These are phyloP conservation scores for Hydnomerulius pinastri DNA, from an alignment of 768 basidiomycete genomes.

Conservation along the genomic window DNA sequence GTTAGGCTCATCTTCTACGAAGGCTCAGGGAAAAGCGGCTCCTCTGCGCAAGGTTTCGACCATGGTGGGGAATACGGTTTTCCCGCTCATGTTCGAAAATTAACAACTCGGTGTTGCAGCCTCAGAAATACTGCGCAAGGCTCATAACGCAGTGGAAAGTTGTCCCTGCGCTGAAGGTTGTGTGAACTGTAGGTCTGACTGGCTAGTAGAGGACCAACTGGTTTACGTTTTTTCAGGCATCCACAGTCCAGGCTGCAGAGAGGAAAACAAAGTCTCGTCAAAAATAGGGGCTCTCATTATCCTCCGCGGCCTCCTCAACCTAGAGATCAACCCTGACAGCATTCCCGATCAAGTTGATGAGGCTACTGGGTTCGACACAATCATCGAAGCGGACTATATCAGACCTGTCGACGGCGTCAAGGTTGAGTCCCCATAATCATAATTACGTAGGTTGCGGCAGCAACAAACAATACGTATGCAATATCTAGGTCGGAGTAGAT, in stretches of 20 bases:
- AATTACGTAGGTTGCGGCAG: neutral
- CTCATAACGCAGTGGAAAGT: conserved; percentile 53
- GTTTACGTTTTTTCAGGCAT: conserved; percentile 51
- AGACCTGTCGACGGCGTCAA: conserved; percentile 44
- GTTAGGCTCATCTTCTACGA: conserved; percentile 82
- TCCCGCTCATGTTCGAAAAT: neutral
- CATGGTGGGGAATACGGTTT: conserved; percentile 49
- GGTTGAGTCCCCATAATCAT: conserved; percentile 41
- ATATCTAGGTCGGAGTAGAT: neutral
- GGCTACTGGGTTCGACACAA: conserved; percentile 44
- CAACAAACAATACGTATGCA: neutral
- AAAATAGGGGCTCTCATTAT: conserved; percentile 76
- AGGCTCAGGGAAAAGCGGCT: conserved; percentile 64
- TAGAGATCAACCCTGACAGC: conserved; percentile 39
- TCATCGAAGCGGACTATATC: conserved; percentile 55
- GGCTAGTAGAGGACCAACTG: neutral
- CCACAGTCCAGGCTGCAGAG: conserved; percentile 62
- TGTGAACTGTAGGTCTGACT: conserved; percentile 51
- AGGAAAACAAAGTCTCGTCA: conserved; percentile 71
- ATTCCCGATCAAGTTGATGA: conserved; percentile 37
- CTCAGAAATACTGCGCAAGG: conserved; percentile 57
- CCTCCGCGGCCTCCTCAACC: conserved; percentile 58
- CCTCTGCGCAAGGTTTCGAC: conserved; percentile 81
- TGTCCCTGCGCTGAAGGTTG: conserved; percentile 78
- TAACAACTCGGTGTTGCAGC: conserved; percentile 37